Percentiles rank a stretch among this genome's conserved stretches.
Conservation (phyloP, 179 eudicot species). For the Amaranthus tricolor region DNA sequence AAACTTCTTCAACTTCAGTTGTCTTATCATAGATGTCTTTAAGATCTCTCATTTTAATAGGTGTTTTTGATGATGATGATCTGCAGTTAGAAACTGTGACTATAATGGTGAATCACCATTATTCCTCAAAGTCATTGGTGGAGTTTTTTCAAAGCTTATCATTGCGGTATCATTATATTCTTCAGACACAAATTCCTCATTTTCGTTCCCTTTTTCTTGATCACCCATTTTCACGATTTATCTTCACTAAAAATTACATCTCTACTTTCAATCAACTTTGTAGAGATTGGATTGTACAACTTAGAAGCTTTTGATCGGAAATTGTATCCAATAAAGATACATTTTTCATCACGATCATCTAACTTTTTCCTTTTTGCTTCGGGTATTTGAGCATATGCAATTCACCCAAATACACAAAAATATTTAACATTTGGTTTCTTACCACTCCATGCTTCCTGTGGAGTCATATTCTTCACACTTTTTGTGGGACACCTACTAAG, state of each 20-base stretch:
- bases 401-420: background rate
- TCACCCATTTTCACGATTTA: background rate
- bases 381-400: background rate
- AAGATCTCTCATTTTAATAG: background rate
- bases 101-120: too few species aligned
- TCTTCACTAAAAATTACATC: background rate
- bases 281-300: background rate
- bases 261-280: background rate
- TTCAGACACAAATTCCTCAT: too few species aligned
- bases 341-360: background rate
- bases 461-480: background rate
- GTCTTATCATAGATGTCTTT: background rate
- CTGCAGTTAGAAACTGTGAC: background rate
- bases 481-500: background rate
- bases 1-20: background rate
- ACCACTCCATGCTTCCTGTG: background rate
- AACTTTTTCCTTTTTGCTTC: background rate
- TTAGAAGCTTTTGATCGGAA: background rate
- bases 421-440: background rate
- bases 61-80: background rate
- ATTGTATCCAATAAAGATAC: background rate
- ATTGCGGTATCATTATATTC: too few species aligned
- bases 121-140: too few species aligned
- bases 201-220: background rate
- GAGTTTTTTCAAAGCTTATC: too few species aligned